Conservation (phyloP, 805 yeast genomes). For the Saccharomycopsis oosterbeekiorum region DNA sequence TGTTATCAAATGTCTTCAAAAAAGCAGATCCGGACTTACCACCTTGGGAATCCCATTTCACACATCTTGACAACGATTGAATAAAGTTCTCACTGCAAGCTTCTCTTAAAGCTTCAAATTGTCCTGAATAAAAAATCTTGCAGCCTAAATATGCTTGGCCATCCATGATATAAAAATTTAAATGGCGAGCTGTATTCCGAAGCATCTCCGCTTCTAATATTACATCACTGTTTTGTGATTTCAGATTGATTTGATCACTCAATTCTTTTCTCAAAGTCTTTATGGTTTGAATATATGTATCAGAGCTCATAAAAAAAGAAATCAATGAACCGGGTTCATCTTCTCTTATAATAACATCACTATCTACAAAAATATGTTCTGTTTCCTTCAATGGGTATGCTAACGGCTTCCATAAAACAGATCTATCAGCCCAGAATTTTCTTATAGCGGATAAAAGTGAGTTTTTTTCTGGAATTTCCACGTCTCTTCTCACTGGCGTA, state of each 20-base stretch:
- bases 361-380: slow-evolving; percentile 90
- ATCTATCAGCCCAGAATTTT: slow-evolving; percentile 95
- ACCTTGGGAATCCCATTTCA: slow-evolving; percentile 92
- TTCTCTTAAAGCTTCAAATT: slow-evolving; percentile 85
- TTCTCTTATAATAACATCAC: slow-evolving; percentile 87
- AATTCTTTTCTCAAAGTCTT: slow-evolving; percentile 24
- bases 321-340: slow-evolving; percentile 94
- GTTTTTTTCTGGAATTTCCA: slow-evolving; percentile 44
- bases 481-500: background rate
- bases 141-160: slow-evolving; percentile 78
- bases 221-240: slow-evolving; percentile 7
- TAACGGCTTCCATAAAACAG: slow-evolving; percentile 91
- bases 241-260: background rate
- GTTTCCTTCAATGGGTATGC: slow-evolving; percentile 67
- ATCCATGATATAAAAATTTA: slow-evolving; percentile 86
- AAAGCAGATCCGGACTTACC: slow-evolving; percentile 96
- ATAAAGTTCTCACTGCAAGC: slow-evolving; percentile 75
- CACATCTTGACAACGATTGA: slow-evolving; percentile 86
- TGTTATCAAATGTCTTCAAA: slow-evolving; percentile 81
- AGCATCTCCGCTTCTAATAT: slow-evolving; percentile 60
- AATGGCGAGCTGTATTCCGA: slow-evolving; percentile 77
- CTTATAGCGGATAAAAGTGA: slow-evolving; percentile 76
- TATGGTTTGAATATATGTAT: slow-evolving; percentile 68
- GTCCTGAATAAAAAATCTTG: slow-evolving; percentile 91
- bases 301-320: slow-evolving; percentile 82